Percentiles rank a stretch among this genome's conserved stretches.
phyloP scores from a whole-genome alignment of 208 protist genomes.

The Wallacemonas sp. region DNA sequence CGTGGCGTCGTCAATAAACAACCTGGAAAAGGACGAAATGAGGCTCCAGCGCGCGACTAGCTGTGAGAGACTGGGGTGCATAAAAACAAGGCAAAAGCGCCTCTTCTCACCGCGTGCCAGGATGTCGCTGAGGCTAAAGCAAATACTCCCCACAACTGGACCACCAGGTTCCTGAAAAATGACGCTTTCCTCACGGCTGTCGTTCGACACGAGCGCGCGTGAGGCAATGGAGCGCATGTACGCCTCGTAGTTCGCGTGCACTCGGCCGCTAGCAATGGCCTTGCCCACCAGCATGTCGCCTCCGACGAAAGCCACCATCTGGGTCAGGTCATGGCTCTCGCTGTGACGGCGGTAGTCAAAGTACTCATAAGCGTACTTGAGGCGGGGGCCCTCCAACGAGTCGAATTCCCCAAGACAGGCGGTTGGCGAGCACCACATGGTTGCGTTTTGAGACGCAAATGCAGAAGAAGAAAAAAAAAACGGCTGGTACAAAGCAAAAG shows the following conservation, averaged over 20 bases:
- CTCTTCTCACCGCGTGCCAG: constrained; percentile 78
- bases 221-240: constrained; percentile 59
- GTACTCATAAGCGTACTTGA: constrained; percentile 70
- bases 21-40: constrained; percentile 36
- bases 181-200: constrained; percentile 57
- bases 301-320: constrained; percentile 34
- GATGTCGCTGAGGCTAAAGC: constrained; percentile 82
- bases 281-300: constrained; percentile 30
- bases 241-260: constrained; percentile 43
- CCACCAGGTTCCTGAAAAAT: constrained; percentile 66
- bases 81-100: constrained; percentile 72
- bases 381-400: constrained; percentile 61
- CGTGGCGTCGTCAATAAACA: constrained; percentile 47
- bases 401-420: constrained; percentile 86
- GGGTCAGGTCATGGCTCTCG: constrained; percentile 7
- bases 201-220: constrained; percentile 67
- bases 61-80: constrained; percentile 56
- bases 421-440: constrained; percentile 40
- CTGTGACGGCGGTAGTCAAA: constrained; percentile 36
- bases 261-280: constrained; percentile 44
- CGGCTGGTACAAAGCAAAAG: neutral
- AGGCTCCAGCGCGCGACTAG: constrained; percentile 53
- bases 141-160: constrained; percentile 63
- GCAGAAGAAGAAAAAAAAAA: constrained; percentile 20
- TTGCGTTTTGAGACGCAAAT: neutral